Evolutionary conservation across 2,329 filamentous ascomycete species (phyloP).

Genomic region (Trichoderma polysporum): DNA sequence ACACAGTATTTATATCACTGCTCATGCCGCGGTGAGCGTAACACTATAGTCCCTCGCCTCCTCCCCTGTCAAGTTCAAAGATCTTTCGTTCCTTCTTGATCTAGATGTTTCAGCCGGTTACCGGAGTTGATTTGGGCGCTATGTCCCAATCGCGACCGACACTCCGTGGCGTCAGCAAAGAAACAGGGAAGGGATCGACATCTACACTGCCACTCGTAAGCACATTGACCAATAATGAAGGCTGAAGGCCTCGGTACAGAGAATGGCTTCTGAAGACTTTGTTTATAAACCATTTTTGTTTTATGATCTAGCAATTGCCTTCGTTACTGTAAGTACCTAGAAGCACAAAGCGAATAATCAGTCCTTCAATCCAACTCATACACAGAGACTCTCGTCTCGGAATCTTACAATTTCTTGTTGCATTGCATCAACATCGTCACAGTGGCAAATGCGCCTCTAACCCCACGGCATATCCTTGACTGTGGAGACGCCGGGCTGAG

Average conservation of each 20-base stretch:
- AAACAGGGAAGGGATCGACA: neutral
- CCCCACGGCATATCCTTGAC: neutral
- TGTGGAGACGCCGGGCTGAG: neutral
- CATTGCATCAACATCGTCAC: neutral
- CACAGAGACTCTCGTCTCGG: neutral
- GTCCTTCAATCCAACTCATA: neutral
- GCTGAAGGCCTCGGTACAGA: neutral
- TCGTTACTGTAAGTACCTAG: neutral
- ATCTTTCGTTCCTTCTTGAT: neutral
- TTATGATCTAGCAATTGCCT: neutral
- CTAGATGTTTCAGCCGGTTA: neutral
- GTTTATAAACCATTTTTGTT: neutral
- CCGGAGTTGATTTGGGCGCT: constrained; percentile 6
- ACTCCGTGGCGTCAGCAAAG: neutral
- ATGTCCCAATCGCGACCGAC: constrained; percentile 7
- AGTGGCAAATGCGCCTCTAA: neutral
- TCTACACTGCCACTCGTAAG: neutral
- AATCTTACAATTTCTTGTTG: neutral
- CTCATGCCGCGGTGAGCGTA: neutral
- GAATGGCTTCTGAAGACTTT: neutral
- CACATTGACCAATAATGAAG: neutral
- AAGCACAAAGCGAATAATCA: neutral
- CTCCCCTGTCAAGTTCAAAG: neutral
- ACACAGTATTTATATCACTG: neutral
- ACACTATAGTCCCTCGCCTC: neutral